Conservation (phyloP, 1,284 basidiomycete species). For the Leccinum pseudoinsigne region DNA sequence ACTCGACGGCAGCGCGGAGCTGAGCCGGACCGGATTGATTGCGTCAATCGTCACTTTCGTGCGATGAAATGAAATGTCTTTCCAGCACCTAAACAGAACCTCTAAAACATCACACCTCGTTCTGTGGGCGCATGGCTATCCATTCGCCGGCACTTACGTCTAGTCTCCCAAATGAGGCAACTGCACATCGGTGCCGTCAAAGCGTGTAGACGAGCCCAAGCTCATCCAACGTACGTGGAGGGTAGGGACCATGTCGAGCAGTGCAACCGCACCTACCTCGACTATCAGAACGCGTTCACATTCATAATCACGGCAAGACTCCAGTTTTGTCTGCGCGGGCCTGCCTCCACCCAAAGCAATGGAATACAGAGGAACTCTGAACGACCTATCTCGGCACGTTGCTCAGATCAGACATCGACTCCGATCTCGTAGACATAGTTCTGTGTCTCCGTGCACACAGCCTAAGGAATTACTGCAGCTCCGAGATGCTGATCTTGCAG, state of each 20-base stretch:
- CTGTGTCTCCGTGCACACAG: conserved; percentile 20
- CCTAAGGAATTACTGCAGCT: conserved; percentile 29
- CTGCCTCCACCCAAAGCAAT: conserved; percentile 30
- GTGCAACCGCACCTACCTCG: conserved; percentile 5
- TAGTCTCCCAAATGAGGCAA: conserved; percentile 5
- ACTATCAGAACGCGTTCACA: neutral
- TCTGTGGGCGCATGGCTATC: conserved; percentile 3
- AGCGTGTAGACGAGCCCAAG: neutral
- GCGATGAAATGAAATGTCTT: conserved; percentile 4
- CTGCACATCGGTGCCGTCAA: neutral
- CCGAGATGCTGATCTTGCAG: conserved; percentile 24
- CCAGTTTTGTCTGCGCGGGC: neutral
- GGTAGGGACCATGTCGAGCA: conserved; percentile 17
- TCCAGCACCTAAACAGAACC: conserved; percentile 2
- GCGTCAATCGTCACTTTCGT: conserved; percentile 12
- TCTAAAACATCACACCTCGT: neutral
- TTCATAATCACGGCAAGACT: neutral
- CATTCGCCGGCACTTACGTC: conserved; percentile 4
- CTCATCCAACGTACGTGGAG: conserved; percentile 8
- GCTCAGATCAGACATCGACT: conserved; percentile 7
- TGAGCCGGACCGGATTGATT: conserved; percentile 21
- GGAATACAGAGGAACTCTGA: conserved; percentile 26
- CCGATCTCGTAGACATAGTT: conserved; percentile 17
- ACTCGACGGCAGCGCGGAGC: conserved; percentile 11
- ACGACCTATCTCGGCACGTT: conserved; percentile 23